Evolutionary conservation across 2,329 filamentous ascomycete genomes (phyloP), one percentile per base, ranked within the genome.

Genomic region (Pyricularia pennisetigena): DNA sequence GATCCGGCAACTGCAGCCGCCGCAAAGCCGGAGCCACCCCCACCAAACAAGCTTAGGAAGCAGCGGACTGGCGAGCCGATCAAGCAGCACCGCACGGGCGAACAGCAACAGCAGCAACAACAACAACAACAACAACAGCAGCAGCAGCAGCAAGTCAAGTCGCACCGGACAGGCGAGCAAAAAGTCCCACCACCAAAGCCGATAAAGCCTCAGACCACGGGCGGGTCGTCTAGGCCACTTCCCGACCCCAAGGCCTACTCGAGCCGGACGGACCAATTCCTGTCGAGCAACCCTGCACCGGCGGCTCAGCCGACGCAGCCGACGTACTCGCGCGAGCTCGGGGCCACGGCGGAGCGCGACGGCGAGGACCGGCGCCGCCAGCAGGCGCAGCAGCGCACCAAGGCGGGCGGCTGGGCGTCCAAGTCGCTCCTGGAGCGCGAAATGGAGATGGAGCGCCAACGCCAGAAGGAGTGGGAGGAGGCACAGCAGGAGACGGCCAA

Each of bases 391-490:
- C 77, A 79, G 65, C 83, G 85, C 75, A 89, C 87, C 24, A 88
- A 87, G 75, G 85, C 87, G 0, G 84, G 81, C 30, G 87, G 66
- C 0, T 87, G 84, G 85, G 87, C 87, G 0, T 84, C 84, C 71
- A 91, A 90, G 79, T 90, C 88, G 0, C 82, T 93, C 10, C 83
- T 93, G 1, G 91, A 93, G 78, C 86, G 89, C 30, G 91, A 94
- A 78, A 93, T 93, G 89, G 90, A 94, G 76, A 82, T 90, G 75
- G 91, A 94, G 77, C 83, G 91, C 9, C 86, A 92, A 79, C 82
- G 90, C 16, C 91, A 94, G 78, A 84, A 83, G 68, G 91, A 94
- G 76, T 94, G 92, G 92, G 91, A 95, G 76, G 87, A 91, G 70
- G 82, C 87, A 0, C 92, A 94, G 77, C 82, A 87, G 74, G 86